Evolutionary conservation across 108 stramenopile genomes (phyloP).

Genomic region (Parmales sp.): DNA sequence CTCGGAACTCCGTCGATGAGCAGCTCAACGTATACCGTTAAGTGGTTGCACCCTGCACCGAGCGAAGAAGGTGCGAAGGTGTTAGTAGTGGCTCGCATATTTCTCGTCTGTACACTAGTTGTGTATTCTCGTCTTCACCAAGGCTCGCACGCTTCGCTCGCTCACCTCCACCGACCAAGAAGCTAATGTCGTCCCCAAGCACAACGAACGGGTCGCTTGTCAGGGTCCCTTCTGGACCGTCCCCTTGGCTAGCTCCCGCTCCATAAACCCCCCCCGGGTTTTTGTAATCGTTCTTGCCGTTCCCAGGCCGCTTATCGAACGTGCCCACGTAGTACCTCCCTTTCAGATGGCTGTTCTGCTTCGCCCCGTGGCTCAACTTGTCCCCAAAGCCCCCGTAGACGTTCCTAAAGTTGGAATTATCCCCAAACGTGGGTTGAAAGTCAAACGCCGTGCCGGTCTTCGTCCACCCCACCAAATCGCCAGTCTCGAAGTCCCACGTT

Average conservation of each 20-base stretch:
- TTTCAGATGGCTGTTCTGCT: constrained; percentile 18
- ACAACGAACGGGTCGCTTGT: constrained; percentile 57
- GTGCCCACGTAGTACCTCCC: constrained; percentile 65
- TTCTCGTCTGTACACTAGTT: no score
- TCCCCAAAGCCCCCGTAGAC: constrained; percentile 34
- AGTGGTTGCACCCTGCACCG: constrained; percentile 65
- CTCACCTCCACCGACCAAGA: constrained; percentile 69
- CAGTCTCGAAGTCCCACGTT: constrained; percentile 79
- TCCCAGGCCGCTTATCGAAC: constrained; percentile 51
- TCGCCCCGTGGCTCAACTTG: constrained; percentile 17
- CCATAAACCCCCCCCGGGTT: constrained; percentile 24
- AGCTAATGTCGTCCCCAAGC: constrained; percentile 35
- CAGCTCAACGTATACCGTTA: constrained; percentile 58
- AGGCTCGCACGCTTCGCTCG: no score
- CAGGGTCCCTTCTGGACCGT: constrained; percentile 53
- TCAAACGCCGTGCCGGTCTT: constrained; percentile 55
- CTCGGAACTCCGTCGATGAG: constrained; percentile 60
- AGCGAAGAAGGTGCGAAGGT: no score
- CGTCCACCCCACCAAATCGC: constrained; percentile 56
- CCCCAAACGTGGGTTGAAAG: constrained; percentile 64
- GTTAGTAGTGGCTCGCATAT: no score
- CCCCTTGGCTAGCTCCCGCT: constrained; percentile 45
- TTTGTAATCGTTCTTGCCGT: constrained; percentile 24
- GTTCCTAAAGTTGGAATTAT: constrained; percentile 44
- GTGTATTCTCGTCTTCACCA: no score